Percentiles rank a stretch among this genome's conserved stretches.
phyloP scores from a whole-genome alignment of 495 filamentous ascomycete genomes.

The Cairneyella variabilis region DNA sequence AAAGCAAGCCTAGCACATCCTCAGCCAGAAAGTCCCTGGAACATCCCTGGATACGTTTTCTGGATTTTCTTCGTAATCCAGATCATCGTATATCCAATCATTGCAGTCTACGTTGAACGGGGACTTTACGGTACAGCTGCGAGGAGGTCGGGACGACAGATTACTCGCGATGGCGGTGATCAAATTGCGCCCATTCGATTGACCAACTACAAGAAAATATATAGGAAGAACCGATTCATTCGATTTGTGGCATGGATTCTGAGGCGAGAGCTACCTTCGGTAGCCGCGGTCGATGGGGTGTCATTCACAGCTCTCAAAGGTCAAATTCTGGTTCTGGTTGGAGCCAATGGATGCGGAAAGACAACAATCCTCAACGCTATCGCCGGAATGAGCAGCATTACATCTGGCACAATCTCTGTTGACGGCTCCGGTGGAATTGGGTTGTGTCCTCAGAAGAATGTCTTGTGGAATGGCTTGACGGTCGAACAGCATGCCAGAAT shows the following conservation, averaged over 20 bases:
- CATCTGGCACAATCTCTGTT: slow-evolving; percentile 64
- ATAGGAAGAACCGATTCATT: slow-evolving; percentile 56
- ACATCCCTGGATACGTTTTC: slow-evolving; percentile 56
- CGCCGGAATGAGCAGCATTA: slow-evolving; percentile 66
- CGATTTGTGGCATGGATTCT: slow-evolving; percentile 29
- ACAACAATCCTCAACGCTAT: slow-evolving; percentile 80
- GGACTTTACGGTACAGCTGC: slow-evolving; percentile 67
- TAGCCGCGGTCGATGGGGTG: slow-evolving; percentile 66
- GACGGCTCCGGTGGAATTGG: slow-evolving; percentile 71
- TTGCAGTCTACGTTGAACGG: slow-evolving; percentile 67
- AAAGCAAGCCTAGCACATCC: slow-evolving; percentile 48
- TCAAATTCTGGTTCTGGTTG: slow-evolving; percentile 74
- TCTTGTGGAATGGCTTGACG: slow-evolving; percentile 79
- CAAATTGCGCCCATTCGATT: slow-evolving; percentile 45
- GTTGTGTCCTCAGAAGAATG: slow-evolving; percentile 84
- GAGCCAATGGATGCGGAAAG: slow-evolving; percentile 83
- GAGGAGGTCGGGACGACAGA: slow-evolving; percentile 39
- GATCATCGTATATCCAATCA: slow-evolving; percentile 62
- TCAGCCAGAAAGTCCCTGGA: slow-evolving; percentile 53
- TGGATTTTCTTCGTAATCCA: slow-evolving; percentile 67
- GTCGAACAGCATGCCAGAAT: slow-evolving; percentile 73
- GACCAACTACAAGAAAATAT: slow-evolving; percentile 65
- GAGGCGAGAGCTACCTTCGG: slow-evolving; percentile 46
- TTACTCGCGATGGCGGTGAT: neutral
- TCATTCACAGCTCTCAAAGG: slow-evolving; percentile 61